Percentiles rank a stretch among this genome's conserved stretches.
These are phyloP conservation scores for Spinellus fusiger DNA, from an alignment of 192 early-diverging fungal genomes.

Conservation along the genomic window DNA sequence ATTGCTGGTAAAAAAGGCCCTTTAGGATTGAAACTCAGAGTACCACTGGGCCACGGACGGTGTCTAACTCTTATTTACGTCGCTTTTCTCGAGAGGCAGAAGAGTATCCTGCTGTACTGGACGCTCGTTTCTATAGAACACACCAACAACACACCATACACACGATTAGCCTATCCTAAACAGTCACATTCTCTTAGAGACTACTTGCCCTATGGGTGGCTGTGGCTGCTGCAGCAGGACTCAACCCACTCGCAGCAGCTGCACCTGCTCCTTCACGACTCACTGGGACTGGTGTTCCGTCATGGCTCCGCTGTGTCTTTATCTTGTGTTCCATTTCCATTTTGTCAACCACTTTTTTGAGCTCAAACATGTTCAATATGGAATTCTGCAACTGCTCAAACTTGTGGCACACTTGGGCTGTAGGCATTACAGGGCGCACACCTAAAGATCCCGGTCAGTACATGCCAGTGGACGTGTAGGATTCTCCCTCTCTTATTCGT, in stretches of 20 bases:
- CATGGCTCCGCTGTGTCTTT: conserved; percentile 4
- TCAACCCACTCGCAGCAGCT: too few relatives aligned
- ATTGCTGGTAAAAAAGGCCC: too few relatives aligned
- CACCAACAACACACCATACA: background rate
- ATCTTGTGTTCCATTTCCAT: conserved; percentile 57
- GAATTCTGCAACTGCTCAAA: conserved; percentile 73
- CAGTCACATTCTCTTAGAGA: too few relatives aligned
- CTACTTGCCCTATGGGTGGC: too few relatives aligned
- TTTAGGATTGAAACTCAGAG: too few relatives aligned
- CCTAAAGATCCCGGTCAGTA: conserved; percentile 1
- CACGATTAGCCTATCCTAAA: too few relatives aligned
- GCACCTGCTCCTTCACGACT: background rate
- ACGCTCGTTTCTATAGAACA: conserved; percentile 8
- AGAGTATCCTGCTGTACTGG: background rate
- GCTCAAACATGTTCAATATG: conserved; percentile 71
- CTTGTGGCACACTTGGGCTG: conserved; percentile 68
- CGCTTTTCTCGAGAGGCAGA: conserved; percentile 7
- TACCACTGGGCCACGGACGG: too few relatives aligned
- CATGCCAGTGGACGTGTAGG: background rate
- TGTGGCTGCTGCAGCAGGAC: too few relatives aligned
- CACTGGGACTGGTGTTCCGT: background rate
- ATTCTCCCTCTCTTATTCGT: background rate
- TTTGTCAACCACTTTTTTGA: conserved; percentile 80
- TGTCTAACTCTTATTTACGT: conserved; percentile 7
- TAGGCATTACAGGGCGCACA: conserved; percentile 77